Conservation (phyloP, 2,329 filamentous ascomycete species). For the Polychaeton citri region DNA sequence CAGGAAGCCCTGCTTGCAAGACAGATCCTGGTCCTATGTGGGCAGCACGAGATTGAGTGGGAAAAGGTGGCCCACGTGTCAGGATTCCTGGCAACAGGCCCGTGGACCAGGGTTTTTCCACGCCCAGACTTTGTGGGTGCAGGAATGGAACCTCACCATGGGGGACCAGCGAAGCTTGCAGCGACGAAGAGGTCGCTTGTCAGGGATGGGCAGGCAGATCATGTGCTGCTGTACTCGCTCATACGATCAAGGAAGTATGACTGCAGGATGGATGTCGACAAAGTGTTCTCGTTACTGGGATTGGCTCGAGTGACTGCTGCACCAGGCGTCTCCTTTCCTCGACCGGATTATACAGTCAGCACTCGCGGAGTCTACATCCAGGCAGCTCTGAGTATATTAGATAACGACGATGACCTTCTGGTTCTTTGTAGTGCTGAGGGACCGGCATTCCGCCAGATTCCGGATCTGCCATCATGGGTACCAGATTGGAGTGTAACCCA, state of each 20-base stretch:
- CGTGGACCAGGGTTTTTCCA: neutral
- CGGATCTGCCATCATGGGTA: constrained; percentile 1
- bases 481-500: neutral
- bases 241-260: neutral
- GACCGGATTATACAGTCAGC: neutral
- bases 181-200: neutral
- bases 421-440: neutral
- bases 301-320: neutral
- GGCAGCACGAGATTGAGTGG: neutral
- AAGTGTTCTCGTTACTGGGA: neutral
- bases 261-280: neutral
- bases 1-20: constrained; percentile 5
- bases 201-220: neutral
- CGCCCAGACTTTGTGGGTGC: neutral
- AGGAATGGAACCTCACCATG: neutral
- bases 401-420: neutral
- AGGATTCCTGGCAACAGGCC: neutral
- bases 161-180: neutral
- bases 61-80: neutral
- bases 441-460: neutral
- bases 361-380: neutral
- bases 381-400: neutral
- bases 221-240: neutral
- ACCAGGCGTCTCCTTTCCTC: neutral
- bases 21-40: constrained; percentile 1